Evolutionary conservation across 23 red algal genomes (phyloP).

Genomic region (Pyropia haitanensis): DNA sequence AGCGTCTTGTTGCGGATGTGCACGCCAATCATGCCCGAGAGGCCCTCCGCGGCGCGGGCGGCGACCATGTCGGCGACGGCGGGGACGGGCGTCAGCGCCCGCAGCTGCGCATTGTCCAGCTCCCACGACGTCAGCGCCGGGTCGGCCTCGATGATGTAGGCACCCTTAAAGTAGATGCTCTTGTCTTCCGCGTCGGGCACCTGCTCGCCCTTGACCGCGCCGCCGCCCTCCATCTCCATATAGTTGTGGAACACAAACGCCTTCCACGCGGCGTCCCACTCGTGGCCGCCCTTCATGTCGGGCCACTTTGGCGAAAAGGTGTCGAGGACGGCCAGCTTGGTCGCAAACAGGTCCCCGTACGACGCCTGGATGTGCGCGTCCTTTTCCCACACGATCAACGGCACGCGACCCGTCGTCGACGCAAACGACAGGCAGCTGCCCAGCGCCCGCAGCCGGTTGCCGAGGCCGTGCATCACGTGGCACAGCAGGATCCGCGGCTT

Average conservation of each 20-base stretch:
- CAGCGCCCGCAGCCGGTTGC: constrained; percentile 30
- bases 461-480: constrained; percentile 30
- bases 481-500: constrained; percentile 9
- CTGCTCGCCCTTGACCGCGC: constrained; percentile 13
- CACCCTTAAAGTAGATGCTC: constrained; percentile 56
- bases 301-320: constrained; percentile 36
- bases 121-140: constrained; percentile 48
- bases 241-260: constrained; percentile 59
- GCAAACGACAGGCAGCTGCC: constrained; percentile 7
- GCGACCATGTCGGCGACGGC: constrained; percentile 4
- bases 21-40: constrained; percentile 15
- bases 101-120: constrained; percentile 45
- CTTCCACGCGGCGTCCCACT: constrained; percentile 51
- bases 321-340: constrained; percentile 30
- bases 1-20: constrained; percentile 60
- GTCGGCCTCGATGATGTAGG: constrained; percentile 48
- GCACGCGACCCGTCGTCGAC: not conserved
- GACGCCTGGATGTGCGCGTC: not conserved
- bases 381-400: not conserved
- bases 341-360: not conserved
- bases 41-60: not conserved
- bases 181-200: constrained; percentile 34
- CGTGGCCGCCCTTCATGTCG: constrained; percentile 3
- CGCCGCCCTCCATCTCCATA: constrained; percentile 37
- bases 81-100: constrained; percentile 15